Conservation (phyloP, 768 basidiomycete species). For the Boletus reticuloceps region DNA sequence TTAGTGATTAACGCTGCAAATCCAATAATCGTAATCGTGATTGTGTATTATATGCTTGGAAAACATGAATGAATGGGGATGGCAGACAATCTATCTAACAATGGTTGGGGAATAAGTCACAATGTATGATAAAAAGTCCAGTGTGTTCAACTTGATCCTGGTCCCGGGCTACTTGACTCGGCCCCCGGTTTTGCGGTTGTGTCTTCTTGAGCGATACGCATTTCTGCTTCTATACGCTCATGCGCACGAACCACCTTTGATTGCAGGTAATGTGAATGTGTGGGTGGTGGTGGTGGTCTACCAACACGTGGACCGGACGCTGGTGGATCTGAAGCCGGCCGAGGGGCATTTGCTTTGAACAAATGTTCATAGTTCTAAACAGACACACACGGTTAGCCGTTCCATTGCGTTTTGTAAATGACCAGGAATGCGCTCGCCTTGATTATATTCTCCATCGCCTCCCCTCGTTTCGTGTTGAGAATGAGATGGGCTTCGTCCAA, state of each 20-base stretch:
- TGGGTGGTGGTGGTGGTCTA: constrained; percentile 41
- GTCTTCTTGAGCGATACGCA: constrained; percentile 30
- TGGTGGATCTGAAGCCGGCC: constrained; percentile 50
- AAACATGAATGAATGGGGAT: constrained; percentile 29
- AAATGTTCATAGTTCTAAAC: constrained; percentile 87
- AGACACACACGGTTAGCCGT: background rate
- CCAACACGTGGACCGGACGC: constrained; percentile 36
- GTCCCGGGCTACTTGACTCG: constrained; percentile 14
- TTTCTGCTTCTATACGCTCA: constrained; percentile 93
- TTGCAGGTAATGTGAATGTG: constrained; percentile 89
- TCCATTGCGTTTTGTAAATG: background rate
- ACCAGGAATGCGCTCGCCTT: constrained; percentile 49
- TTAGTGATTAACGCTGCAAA: background rate
- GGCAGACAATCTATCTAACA: constrained; percentile 19
- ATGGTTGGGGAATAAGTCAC: constrained; percentile 15
- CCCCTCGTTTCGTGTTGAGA: constrained; percentile 79
- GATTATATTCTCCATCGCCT: constrained; percentile 62
- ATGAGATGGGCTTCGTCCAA: constrained; percentile 93
- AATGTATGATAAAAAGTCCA: constrained; percentile 4
- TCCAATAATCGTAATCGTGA: constrained; percentile 15
- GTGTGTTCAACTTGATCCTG: constrained; percentile 22
- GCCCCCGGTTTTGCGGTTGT: constrained; percentile 18
- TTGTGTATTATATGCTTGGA: constrained; percentile 9
- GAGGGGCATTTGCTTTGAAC: constrained; percentile 84
- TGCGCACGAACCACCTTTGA: constrained; percentile 95